Percentiles rank a stretch among this genome's conserved stretches.
Conservation (phyloP, 2,329 filamentous ascomycete genomes). For the Bipolaris sorokiniana region DNA sequence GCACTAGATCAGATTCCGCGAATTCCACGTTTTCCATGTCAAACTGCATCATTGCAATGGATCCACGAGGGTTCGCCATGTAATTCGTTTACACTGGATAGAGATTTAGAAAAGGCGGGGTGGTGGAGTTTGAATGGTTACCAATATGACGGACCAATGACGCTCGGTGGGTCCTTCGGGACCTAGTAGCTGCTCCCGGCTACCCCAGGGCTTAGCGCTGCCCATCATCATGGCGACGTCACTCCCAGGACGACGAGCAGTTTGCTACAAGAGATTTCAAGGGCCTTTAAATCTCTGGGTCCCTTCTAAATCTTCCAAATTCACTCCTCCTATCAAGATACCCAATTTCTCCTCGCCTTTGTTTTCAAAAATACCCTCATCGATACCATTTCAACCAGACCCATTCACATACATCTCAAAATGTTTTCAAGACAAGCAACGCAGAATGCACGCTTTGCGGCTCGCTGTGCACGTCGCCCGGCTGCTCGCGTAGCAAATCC, state of each 20-base stretch:
- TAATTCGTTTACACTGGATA: background rate
- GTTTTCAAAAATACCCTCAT: background rate
- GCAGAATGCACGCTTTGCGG: conserved; percentile 39
- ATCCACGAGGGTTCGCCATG: conserved; percentile 8
- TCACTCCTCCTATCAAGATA: conserved; percentile 8
- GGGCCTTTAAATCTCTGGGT: conserved; percentile 14
- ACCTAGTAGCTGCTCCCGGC: background rate
- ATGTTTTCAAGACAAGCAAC: conserved; percentile 46
- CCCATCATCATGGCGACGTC: conserved; percentile 21
- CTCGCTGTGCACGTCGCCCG: conserved; percentile 39
- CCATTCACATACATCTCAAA: conserved; percentile 1
- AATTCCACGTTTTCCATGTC: background rate
- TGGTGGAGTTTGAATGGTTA: conserved; percentile 9
- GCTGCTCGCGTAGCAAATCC: conserved; percentile 32
- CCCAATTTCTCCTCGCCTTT: conserved; percentile 9
- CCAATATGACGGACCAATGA: conserved; percentile 14
- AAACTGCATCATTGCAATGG: background rate
- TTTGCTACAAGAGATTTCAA: conserved; percentile 6
- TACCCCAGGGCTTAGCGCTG: conserved; percentile 7
- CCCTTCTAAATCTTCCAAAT: background rate
- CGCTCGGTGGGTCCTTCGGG: background rate
- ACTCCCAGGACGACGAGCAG: conserved; percentile 1
- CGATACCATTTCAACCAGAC: conserved; percentile 10
- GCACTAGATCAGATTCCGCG: background rate
- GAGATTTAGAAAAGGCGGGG: conserved; percentile 5